phyloP scores from a whole-genome alignment of 2,329 filamentous ascomycete genomes.

The Diaporthe citrichinensis region DNA sequence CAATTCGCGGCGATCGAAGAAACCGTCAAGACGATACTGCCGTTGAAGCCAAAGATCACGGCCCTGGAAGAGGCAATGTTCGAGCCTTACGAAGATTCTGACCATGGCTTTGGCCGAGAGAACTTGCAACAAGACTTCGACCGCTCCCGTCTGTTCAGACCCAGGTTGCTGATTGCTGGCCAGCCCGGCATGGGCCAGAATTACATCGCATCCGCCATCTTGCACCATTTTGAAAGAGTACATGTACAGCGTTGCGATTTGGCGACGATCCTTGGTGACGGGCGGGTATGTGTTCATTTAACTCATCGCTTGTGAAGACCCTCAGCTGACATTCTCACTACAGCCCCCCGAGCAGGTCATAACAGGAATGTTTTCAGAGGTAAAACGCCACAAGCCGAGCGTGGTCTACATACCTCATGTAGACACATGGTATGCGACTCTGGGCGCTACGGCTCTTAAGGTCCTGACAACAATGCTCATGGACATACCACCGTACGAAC shows the following conservation, averaged over 20 bases:
- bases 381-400: conserved; percentile 93
- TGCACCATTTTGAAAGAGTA: conserved; percentile 93
- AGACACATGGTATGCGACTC: conserved; percentile 83
- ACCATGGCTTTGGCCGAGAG: conserved; percentile 88
- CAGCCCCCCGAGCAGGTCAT: conserved; percentile 87
- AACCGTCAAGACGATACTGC: conserved; percentile 82
- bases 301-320: conserved; percentile 36
- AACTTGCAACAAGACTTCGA: conserved; percentile 84
- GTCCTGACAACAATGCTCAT: conserved; percentile 88
- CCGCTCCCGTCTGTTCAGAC: conserved; percentile 87
- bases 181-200: conserved; percentile 91
- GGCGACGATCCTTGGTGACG: conserved; percentile 87
- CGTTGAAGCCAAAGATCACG: conserved; percentile 87
- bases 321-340: conserved; percentile 47
- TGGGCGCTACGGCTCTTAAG: conserved; percentile 76
- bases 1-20: conserved; percentile 79
- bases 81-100: conserved; percentile 85
- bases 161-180: conserved; percentile 88
- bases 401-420: conserved; percentile 95
- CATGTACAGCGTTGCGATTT: conserved; percentile 97
- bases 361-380: conserved; percentile 91
- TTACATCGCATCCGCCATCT: conserved; percentile 86
- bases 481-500: conserved; percentile 89
- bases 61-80: conserved; percentile 95
- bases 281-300: conserved; percentile 68